These are phyloP conservation scores for Boeremia exigua DNA, from an alignment of 2,329 filamentous ascomycete genomes.

Conservation along the genomic window DNA sequence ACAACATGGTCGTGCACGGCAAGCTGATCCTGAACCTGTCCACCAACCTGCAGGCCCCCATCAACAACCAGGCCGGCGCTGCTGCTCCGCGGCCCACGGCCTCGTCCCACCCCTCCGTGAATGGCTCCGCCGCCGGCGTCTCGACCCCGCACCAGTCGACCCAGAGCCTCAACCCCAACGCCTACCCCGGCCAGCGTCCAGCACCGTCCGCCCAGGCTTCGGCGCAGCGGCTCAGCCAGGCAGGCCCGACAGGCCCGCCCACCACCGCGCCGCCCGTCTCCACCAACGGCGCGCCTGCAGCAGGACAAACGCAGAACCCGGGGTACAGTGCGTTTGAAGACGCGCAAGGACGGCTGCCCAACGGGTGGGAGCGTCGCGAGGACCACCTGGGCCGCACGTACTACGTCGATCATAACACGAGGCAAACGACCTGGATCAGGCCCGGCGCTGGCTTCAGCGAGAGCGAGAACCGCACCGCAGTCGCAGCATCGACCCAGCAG, in stretches of 20 bases:
- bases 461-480: conserved; percentile 75
- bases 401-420: conserved; percentile 97
- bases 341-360: conserved; percentile 87
- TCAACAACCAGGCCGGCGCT: conserved; percentile 58
- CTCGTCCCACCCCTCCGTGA: conserved; percentile 46
- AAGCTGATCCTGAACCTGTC: conserved; percentile 97
- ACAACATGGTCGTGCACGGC: conserved; percentile 96
- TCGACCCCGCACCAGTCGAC: conserved; percentile 50
- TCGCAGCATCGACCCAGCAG: conserved; percentile 89
- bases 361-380: conserved; percentile 94
- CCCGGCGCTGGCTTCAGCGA: conserved; percentile 81
- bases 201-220: conserved; percentile 31
- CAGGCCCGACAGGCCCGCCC: conserved; percentile 44
- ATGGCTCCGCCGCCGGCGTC: conserved; percentile 46
- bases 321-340: conserved; percentile 91
- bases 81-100: conserved; percentile 47
- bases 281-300: conserved; percentile 35
- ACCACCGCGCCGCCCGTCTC: conserved; percentile 51
- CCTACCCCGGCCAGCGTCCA: conserved; percentile 45
- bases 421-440: conserved; percentile 94
- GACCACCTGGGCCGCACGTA: conserved; percentile 95
- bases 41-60: conserved; percentile 79
- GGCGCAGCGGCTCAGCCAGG: conserved; percentile 37
- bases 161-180: conserved; percentile 46
- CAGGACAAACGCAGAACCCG: conserved; percentile 51